phyloP scores from a whole-genome alignment of 345 rosid genomes.

The Melaleuca quinquenervia region DNA sequence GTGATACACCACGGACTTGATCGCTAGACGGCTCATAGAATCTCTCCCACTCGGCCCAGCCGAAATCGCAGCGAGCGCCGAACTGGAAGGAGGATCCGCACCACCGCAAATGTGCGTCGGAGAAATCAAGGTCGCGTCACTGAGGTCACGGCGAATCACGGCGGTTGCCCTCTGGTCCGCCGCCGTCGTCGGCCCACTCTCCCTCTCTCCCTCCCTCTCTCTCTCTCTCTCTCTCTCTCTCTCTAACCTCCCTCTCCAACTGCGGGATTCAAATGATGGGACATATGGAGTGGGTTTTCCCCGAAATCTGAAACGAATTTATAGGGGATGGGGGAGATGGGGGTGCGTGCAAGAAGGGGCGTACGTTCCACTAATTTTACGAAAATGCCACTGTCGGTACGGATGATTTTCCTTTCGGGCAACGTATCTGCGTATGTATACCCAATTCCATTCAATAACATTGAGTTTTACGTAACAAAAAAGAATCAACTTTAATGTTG shows the following conservation, averaged over 20 bases:
- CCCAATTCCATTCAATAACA: too few species aligned
- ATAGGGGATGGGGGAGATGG: neutral
- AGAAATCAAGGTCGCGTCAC: neutral
- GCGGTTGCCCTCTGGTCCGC: neutral
- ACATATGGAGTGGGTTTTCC: neutral
- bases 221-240: neutral
- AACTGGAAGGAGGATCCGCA: neutral
- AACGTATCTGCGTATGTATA: neutral
- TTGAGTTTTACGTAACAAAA: too few species aligned
- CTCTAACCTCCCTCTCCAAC: neutral
- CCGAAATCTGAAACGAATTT: neutral
- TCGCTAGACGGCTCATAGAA: conserved; percentile 71
- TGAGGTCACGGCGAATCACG: neutral
- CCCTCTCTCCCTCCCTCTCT: neutral
- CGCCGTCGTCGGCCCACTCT: neutral
- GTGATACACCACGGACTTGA: conserved; percentile 68
- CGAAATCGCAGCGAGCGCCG: neutral
- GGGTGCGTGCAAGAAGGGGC: neutral
- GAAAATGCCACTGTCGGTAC: neutral
- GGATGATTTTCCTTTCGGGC: neutral
- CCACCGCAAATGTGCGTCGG: neutral
- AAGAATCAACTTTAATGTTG: too few species aligned
- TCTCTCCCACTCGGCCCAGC: neutral
- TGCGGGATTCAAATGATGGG: neutral
- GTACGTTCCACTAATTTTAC: neutral